phyloP scores from a whole-genome alignment of 305 asterid genomes.

The Ajuga reptans region DNA sequence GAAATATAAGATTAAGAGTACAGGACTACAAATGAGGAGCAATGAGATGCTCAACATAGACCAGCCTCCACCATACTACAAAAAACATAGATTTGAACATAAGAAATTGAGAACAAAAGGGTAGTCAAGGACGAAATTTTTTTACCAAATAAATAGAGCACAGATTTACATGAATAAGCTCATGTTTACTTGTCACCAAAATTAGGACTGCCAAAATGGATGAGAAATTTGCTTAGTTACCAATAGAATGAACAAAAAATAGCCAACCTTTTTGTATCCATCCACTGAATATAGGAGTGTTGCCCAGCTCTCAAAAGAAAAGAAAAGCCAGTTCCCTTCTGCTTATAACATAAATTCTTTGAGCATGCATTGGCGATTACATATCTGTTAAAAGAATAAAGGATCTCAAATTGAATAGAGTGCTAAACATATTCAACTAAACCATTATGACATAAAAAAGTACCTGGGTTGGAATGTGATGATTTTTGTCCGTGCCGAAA shows the following conservation, averaged over 20 bases:
- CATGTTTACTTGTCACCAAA: constrained; percentile 5
- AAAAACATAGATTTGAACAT: background rate
- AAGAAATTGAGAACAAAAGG: constrained; percentile 15
- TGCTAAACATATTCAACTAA: constrained; percentile 15
- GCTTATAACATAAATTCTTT: constrained; percentile 73
- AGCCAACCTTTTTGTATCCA: constrained; percentile 69
- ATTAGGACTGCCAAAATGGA: constrained; percentile 17
- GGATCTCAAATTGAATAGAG: constrained; percentile 8
- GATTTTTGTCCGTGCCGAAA: constrained; percentile 79
- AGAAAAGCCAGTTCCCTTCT: constrained; percentile 75
- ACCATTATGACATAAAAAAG: constrained; percentile 17
- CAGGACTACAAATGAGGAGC: constrained; percentile 5
- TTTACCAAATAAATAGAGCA: constrained; percentile 1
- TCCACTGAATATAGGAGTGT: constrained; percentile 82
- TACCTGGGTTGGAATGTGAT: constrained; percentile 93
- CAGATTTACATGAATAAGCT: background rate
- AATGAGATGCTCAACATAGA: constrained; percentile 1
- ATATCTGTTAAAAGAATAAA: constrained; percentile 47
- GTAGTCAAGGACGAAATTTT: background rate
- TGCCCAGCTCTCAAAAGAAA: constrained; percentile 58
- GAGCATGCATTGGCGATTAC: constrained; percentile 90
- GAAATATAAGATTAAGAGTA: background rate
- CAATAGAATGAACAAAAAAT: constrained; percentile 7
- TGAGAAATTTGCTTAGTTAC: constrained; percentile 7
- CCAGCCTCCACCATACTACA: background rate